These are phyloP conservation scores for Pleurotus citrinopileatus DNA, from an alignment of 768 basidiomycete species.

Conservation along the genomic window DNA sequence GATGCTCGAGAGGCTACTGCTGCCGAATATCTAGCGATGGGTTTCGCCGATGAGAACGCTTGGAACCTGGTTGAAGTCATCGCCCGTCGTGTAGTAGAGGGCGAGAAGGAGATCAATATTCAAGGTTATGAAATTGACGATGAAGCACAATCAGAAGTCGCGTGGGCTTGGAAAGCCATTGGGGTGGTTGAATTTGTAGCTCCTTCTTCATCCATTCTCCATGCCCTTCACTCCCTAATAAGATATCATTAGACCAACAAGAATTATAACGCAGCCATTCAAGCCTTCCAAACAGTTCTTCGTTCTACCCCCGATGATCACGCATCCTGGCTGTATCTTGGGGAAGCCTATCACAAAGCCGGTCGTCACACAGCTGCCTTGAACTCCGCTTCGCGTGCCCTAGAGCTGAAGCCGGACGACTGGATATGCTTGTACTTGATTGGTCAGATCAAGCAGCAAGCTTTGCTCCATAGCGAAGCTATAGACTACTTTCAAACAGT, in stretches of 20 bases:
- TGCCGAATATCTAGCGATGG: slow-evolving; percentile 78
- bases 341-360: slow-evolving; percentile 86
- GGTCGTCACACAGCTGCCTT: slow-evolving; percentile 88
- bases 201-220: slow-evolving; percentile 14
- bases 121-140: slow-evolving; percentile 63
- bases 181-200: slow-evolving; percentile 89
- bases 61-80: slow-evolving; percentile 97
- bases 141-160: slow-evolving; percentile 70
- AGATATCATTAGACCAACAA: slow-evolving; percentile 49
- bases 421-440: slow-evolving; percentile 86
- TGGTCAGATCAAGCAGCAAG: slow-evolving; percentile 78
- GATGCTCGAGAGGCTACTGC: slow-evolving; percentile 87
- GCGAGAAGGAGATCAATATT: slow-evolving; percentile 21
- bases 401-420: slow-evolving; percentile 68
- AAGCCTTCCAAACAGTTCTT: slow-evolving; percentile 83
- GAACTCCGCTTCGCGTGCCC: slow-evolving; percentile 78
- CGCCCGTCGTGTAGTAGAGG: slow-evolving; percentile 89
- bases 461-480: slow-evolving; percentile 74
- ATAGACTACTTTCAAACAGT: slow-evolving; percentile 62
- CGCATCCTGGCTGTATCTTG: slow-evolving; percentile 85
- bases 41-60: slow-evolving; percentile 89
- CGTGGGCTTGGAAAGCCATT: slow-evolving; percentile 98
- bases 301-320: slow-evolving; percentile 76
- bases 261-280: slow-evolving; percentile 73
- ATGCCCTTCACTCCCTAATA: slow-evolving; percentile 1